Conservation (phyloP, 2,329 filamentous ascomycete genomes). For the Orbilia oligospora region DNA sequence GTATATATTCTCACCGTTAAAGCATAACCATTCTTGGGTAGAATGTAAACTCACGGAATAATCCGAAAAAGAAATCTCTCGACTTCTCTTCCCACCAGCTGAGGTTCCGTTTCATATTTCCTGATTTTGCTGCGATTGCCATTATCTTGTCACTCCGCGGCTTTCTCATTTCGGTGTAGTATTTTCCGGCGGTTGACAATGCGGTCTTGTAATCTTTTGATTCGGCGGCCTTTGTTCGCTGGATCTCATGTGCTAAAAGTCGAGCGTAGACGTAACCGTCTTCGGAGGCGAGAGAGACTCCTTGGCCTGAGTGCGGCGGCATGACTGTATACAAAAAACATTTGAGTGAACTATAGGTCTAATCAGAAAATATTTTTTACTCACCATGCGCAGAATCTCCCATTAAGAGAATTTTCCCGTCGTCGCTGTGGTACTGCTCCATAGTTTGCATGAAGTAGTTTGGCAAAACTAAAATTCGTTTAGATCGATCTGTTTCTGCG, state of each 20-base stretch:
- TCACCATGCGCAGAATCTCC: constrained; percentile 56
- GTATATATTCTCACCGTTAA: no score
- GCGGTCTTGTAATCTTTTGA: constrained; percentile 42
- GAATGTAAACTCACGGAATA: constrained; percentile 43
- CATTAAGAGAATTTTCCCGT: constrained; percentile 46
- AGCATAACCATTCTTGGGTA: no score
- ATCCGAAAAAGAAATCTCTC: constrained; percentile 53
- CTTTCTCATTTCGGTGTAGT: constrained; percentile 56
- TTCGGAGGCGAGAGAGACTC: constrained; percentile 53
- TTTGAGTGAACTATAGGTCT: neutral
- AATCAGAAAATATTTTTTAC: neutral
- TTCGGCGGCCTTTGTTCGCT: constrained; percentile 40
- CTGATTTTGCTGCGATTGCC: constrained; percentile 43
- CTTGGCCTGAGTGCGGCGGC: constrained; percentile 60
- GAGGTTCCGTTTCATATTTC: constrained; percentile 43
- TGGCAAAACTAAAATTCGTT: constrained; percentile 47
- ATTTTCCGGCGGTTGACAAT: constrained; percentile 36
- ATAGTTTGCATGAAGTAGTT: constrained; percentile 59
- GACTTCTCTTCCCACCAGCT: constrained; percentile 54
- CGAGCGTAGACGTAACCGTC: constrained; percentile 50
- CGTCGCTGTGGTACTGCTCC: constrained; percentile 37
- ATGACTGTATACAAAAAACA: constrained; percentile 26
- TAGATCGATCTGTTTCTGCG: constrained; percentile 40
- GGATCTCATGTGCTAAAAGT: constrained; percentile 45
- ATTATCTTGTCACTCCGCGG: constrained; percentile 57